Evolutionary conservation across 2,329 filamentous ascomycete species (phyloP).

Genomic region (Aureobasidium mangrovei): DNA sequence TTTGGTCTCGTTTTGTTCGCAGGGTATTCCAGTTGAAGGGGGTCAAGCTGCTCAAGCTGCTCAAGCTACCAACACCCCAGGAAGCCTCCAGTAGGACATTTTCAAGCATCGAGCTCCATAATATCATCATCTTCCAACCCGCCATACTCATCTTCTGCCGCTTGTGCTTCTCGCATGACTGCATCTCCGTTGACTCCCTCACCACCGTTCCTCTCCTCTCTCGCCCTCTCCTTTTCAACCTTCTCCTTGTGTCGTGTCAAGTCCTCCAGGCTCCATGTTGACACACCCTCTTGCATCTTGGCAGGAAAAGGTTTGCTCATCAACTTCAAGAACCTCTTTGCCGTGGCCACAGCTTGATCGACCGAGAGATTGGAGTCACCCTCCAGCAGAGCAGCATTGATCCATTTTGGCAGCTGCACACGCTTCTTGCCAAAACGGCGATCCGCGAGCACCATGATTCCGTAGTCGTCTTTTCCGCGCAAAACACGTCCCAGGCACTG

Average conservation of each 20-base stretch:
- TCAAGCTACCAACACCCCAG: too few species aligned
- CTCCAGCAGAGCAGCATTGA: slow-evolving; percentile 76
- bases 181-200: slow-evolving; percentile 23
- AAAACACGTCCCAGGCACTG: slow-evolving; percentile 93
- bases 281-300: slow-evolving; percentile 82
- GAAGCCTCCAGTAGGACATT: background rate
- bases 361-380: slow-evolving; percentile 85
- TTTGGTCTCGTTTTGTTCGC: too few species aligned
- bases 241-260: slow-evolving; percentile 70
- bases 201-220: slow-evolving; percentile 48
- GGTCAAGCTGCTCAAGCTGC: too few species aligned
- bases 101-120: slow-evolving; percentile 24
- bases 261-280: slow-evolving; percentile 79
- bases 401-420: slow-evolving; percentile 90
- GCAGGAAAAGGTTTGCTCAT: slow-evolving; percentile 88
- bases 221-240: slow-evolving; percentile 58
- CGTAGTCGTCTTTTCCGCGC: slow-evolving; percentile 95
- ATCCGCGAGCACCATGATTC: slow-evolving; percentile 98
- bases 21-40: too few species aligned
- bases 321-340: slow-evolving; percentile 77
- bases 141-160: slow-evolving; percentile 25
- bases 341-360: slow-evolving; percentile 84
- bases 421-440: slow-evolving; percentile 89
- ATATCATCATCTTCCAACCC: slow-evolving; percentile 30
- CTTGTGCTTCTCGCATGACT: slow-evolving; percentile 26